Base-by-base conservation (phyloP, 1,139 yeast species). In the Geotrichum bryndzae region DNA sequence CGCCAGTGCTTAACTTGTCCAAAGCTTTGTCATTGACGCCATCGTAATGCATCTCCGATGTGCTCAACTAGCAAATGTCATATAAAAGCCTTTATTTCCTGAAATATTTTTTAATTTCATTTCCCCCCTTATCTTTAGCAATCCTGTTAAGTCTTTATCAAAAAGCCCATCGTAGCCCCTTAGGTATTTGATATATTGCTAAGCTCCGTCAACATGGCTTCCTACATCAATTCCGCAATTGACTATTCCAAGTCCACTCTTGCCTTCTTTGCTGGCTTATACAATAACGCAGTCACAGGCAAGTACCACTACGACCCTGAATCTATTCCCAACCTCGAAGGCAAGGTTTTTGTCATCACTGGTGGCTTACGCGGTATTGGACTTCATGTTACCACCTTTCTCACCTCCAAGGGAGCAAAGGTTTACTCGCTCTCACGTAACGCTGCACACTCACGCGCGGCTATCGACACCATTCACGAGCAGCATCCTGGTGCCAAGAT, bases 311-410 rank as follows among this genome's bases (percentile, higher is more conserved):
- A 68, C 57, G 68, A 75, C 4, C 79, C 80, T 38, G 65, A 69
- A 10, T 74, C 78, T 59, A 78, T 79, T 64, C 83, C 83, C 1
- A 82, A 80, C 64, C 72, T 80, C 41, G 66, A 76, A 2, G 80
- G 77, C 2, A 78, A 75, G 65, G 73, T 71, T 3, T 81, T 76
- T 59, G 60, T 80, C 31, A 77, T 82, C 18, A 80, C 84, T 0
- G 85, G 85, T 22, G 78, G 76, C 31, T 74, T 79, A 15, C 73
- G 81, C 0, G 84, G 85, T 38, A 76, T 82, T 57, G 85, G 85
- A 1, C 72, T 71, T 31, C 76, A 79, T 56, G 74, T 76, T 0
- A 74, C 78, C 3, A 76, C 74, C 64, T 69, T 77, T 31, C 71
- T 83, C n/a, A 72, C 74, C 1, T 69, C 67, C 66, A 79, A 78